Evolutionary conservation across 148 eudicot species (phyloP).

Genomic region (Heliosperma pusillum): DNA sequence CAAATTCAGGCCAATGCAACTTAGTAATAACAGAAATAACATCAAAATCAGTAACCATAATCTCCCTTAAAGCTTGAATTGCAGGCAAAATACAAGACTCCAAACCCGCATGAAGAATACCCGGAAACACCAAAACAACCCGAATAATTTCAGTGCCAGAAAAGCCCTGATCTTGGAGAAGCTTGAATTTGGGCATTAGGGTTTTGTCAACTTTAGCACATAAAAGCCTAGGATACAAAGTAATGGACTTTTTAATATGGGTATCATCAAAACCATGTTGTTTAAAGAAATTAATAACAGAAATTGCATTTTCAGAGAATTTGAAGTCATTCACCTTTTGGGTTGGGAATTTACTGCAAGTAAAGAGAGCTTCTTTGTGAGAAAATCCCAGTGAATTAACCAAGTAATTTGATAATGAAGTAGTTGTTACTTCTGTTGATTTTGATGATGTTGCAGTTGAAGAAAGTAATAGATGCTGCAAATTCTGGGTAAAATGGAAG

Average conservation of each 20-base stretch:
- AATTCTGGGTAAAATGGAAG: neutral
- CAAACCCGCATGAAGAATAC: neutral
- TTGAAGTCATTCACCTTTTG: constrained; percentile 1
- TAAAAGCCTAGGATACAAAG: constrained; percentile 5
- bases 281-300: constrained; percentile 20
- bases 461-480: neutral
- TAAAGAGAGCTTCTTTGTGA: neutral
- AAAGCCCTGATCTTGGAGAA: constrained; percentile 28
- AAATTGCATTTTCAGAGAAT: constrained; percentile 8
- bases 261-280: constrained; percentile 21
- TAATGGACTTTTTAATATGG: constrained; percentile 21
- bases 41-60: neutral
- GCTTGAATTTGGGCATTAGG: constrained; percentile 38
- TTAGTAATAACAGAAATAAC: constrained; percentile 5
- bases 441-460: neutral
- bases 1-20: no score
- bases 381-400: constrained; percentile 1
- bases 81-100: neutral
- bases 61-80: neutral
- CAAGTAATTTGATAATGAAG: neutral
- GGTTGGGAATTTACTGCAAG: neutral
- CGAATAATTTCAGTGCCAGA: constrained; percentile 23
- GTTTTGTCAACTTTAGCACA: constrained; percentile 26
- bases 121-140: neutral
- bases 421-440: neutral